Base-by-base conservation (phyloP, 345 rosid species). In the Pelargonium nanum region DNA sequence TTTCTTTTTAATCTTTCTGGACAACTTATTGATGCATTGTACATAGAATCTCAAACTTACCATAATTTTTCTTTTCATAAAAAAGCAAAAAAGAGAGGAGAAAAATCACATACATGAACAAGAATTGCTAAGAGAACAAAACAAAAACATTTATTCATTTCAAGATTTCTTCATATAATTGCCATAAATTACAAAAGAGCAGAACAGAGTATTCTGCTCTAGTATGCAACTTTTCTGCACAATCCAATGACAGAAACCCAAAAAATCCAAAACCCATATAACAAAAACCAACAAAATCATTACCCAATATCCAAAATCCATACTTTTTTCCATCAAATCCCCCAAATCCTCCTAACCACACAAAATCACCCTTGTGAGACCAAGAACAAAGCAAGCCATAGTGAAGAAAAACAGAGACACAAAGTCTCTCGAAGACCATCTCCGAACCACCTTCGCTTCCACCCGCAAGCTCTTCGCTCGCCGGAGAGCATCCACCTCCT, bases 381-480 rank as follows among this genome's bases (percentile, higher is more conserved):
- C 99, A 4, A 93, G 77, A 72, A 85, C 94, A 65, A 84, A 59
- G 71, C 96, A 89, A 0, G 96, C 79, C 55, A 83, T 82, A 23
- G 78, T 60, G 67, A 93, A 81, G 85, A 93, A 87, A 57, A 93
- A 85, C 59, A 89, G 65, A 16, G 92, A 78, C 2, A 83, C 92
- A 28, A 85, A 83, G 60, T 93, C 97, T 55, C 84, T 84, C 0
- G 85, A 68, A 20, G 96, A 87, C 96, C 99, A 93, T 76, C 86
- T 87, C 73, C 67, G 79, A 34, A 93, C 94, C 17, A 60, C 67
- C 72, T 81, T 87, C 0, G 80, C 60, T 54, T 87, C 97, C 9
- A 85, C 83, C 16, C 96, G 67, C 86, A 93, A 66, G 65, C 99
- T 93, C 83, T 93, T 93, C 0, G 99, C 99, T 68, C 97, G 83